Conservation (phyloP, 352 stramenopile genomes). For the Globisporangium radiosum region DNA sequence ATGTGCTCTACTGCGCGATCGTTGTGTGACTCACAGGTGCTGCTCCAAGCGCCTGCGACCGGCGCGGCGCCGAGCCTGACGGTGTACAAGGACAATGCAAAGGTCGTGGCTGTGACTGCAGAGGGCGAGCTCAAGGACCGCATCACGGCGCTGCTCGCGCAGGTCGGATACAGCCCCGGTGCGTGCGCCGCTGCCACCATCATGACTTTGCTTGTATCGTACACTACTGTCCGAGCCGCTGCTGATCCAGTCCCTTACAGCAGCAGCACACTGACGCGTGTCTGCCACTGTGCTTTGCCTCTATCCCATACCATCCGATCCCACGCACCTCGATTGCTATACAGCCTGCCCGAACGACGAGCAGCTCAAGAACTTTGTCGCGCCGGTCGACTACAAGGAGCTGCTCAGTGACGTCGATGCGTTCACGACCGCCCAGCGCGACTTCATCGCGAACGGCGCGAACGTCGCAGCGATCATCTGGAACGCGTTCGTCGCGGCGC, state of each 20-base stretch:
- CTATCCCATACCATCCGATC: too few species aligned
- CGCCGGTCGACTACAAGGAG: slow-evolving; percentile 58
- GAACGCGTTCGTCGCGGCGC: slow-evolving; percentile 61
- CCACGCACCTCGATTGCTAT: too few species aligned
- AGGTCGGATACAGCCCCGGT: slow-evolving; percentile 60
- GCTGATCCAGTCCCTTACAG: too few species aligned
- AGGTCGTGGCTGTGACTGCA: slow-evolving; percentile 30
- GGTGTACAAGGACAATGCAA: slow-evolving; percentile 44
- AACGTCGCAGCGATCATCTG: slow-evolving; percentile 81
- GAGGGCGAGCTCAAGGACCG: slow-evolving; percentile 40
- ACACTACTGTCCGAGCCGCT: too few species aligned
- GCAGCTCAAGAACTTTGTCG: slow-evolving; percentile 51
- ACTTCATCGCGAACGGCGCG: slow-evolving; percentile 74
- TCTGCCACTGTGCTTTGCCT: neutral
- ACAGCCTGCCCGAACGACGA: slow-evolving; percentile 39
- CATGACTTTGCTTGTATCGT: too few species aligned
- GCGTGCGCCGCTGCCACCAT: neutral
- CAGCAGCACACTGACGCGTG: neutral
- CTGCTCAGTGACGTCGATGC: slow-evolving; percentile 50
- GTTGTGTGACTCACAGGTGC: slow-evolving; percentile 19
- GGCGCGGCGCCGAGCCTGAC: slow-evolving; percentile 28
- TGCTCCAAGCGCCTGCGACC: slow-evolving; percentile 30
- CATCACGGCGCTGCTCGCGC: slow-evolving; percentile 37
- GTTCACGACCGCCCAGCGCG: slow-evolving; percentile 58
- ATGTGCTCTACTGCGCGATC: neutral